Base-by-base conservation (phyloP, 2,329 filamentous ascomycete species). In the Pochonia chlamydosporia region DNA sequence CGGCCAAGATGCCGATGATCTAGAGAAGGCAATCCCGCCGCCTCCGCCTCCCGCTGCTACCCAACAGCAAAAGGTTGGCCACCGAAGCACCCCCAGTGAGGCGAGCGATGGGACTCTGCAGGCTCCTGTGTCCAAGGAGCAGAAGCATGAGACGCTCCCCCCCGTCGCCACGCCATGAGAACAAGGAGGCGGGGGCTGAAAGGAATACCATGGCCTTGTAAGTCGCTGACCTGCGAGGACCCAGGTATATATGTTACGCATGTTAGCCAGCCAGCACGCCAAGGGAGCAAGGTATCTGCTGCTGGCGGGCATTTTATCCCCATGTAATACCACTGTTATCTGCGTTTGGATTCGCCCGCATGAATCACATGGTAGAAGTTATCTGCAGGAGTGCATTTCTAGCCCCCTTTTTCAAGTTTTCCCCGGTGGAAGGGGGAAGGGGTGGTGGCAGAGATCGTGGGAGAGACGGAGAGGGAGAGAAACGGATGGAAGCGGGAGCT, bases 1-100 rank as follows among this genome's bases (percentile, higher is more conserved):
- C 0, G 72, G 69, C 7, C 75, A 77, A 54, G 75, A 78, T 40
- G 60, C 56, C 8, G 62, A 64, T 25, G 64, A 67, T 16, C 11
- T 61, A 11, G 63, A 67, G 49, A 44, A 40, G 40, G 49, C 48
- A 10, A 11, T 40, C 37, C 37, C 37, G 9, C 36, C 21, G 13
- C 16, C 39, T 6, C 24, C 24, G 13, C 39, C 23, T 2, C 11
- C 39, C 39, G 5, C 35, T 13, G 35, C 35, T 6, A 5, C 8
- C 20, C 39, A 41, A 4, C 23, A 26, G 4, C 6, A 35, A 10
- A 25, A 18, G 11, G 14, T n/a, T 8, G 4, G 9, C 14, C 30
- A 37, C 24, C 31, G 23, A n/a, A 39, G 43, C 21, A 45, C 18
- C 10, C 8, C 13, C 8, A 45, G 43, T 18, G 35, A 39, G 24